Conservation (phyloP, 441 rosid genomes). For the Pelargonium fulgidum region DNA sequence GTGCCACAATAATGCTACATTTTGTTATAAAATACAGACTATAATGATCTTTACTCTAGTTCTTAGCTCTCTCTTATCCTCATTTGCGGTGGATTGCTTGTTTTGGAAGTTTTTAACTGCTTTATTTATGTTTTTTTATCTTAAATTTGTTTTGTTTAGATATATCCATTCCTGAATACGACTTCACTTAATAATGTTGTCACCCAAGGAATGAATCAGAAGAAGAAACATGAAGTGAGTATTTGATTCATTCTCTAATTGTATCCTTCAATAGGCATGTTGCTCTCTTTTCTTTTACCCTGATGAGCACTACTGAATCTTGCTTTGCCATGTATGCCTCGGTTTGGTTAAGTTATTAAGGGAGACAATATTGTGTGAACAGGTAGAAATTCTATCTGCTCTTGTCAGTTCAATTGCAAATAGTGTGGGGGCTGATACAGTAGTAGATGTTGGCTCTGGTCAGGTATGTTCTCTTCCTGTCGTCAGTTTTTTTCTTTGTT, state of each 20-base stretch:
- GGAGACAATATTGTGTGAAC: conserved; percentile 23
- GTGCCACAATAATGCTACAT: not conserved
- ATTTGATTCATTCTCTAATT: conserved; percentile 7
- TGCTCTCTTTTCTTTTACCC: conserved; percentile 9
- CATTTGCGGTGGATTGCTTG: not conserved
- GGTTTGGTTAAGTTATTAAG: not conserved
- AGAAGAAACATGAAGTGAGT: conserved; percentile 83
- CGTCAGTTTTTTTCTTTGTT: conserved; percentile 6
- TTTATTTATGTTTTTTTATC: not conserved
- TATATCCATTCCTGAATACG: conserved; percentile 38
- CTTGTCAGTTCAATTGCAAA: conserved; percentile 52
- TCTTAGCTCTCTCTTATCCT: not conserved
- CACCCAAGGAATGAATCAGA: conserved; percentile 76
- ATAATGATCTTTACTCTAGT: not conserved
- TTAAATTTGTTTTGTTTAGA: conserved; percentile 32
- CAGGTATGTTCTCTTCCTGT: conserved; percentile 43
- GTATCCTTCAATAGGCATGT: not conserved
- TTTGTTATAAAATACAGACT: not conserved
- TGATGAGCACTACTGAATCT: conserved; percentile 5
- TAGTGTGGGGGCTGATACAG: conserved; percentile 43
- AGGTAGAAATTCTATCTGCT: conserved; percentile 87
- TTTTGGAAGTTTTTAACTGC: not conserved
- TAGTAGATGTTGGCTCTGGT: conserved; percentile 88
- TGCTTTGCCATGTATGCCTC: not conserved
- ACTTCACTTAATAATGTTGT: conserved; percentile 54